These are phyloP conservation scores for Alternaria sp. DNA, from an alignment of 2,329 filamentous ascomycete genomes.

Conservation along the genomic window DNA sequence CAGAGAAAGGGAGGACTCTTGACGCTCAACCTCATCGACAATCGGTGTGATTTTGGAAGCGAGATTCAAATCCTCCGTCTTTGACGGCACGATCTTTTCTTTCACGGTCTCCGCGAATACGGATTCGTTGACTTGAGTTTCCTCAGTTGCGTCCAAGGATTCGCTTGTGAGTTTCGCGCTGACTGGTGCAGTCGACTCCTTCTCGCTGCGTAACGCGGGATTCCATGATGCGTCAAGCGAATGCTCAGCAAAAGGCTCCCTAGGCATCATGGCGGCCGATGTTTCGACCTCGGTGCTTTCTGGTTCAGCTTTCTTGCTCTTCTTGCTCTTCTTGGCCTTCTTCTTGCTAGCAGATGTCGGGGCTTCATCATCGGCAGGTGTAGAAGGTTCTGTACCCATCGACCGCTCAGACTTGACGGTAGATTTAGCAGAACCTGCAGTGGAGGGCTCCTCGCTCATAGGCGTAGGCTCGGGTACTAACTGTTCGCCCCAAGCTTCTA, in stretches of 20 bases:
- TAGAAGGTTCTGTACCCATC: not conserved
- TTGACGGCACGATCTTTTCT: not conserved
- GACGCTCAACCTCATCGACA: not conserved
- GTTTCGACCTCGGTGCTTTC: slow-evolving; percentile 28
- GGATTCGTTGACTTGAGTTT: not conserved
- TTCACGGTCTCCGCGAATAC: not conserved
- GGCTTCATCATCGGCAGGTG: slow-evolving; percentile 10
- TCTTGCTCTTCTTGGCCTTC: slow-evolving; percentile 45
- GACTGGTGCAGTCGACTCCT: not conserved
- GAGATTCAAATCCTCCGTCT: not conserved
- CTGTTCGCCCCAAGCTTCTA: slow-evolving; percentile 17
- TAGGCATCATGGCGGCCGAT: slow-evolving; percentile 15
- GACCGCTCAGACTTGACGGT: not conserved
- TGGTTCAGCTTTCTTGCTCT: slow-evolving; percentile 37
- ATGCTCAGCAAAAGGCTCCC: slow-evolving; percentile 15
- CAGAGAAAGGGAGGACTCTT: slow-evolving; percentile 1
- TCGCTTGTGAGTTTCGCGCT: slow-evolving; percentile 2
- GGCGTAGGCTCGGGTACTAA: not conserved
- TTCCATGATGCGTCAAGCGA: slow-evolving; percentile 7
- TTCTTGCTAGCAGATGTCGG: slow-evolving; percentile 29
- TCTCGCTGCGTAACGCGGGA: not conserved
- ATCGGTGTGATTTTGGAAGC: not conserved
- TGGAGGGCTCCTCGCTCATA: not conserved
- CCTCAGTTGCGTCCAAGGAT: not conserved
- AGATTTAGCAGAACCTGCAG: not conserved